Conservation (phyloP, 2,329 filamentous ascomycete species). For the Colletotrichum siamense region DNA sequence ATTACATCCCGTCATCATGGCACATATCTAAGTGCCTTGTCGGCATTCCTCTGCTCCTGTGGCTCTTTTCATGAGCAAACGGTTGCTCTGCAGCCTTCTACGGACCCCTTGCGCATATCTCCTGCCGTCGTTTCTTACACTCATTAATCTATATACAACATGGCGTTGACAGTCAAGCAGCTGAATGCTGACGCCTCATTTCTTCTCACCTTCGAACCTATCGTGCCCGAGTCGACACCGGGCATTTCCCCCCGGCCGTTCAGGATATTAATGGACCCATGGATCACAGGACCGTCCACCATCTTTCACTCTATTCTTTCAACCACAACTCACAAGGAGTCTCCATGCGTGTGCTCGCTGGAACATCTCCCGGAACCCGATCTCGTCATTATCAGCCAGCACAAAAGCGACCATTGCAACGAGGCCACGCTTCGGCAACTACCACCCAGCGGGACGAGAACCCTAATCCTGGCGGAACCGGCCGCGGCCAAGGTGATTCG, state of each 20-base stretch:
- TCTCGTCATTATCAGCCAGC: constrained; percentile 51
- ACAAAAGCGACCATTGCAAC: constrained; percentile 71
- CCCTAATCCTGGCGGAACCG: constrained; percentile 70
- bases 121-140: background rate
- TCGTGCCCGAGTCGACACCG: constrained; percentile 44
- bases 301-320: constrained; percentile 68
- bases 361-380: constrained; percentile 47
- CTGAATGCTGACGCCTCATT: constrained; percentile 71
- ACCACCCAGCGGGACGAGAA: constrained; percentile 54
- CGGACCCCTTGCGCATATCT: background rate
- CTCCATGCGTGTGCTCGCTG: constrained; percentile 61
- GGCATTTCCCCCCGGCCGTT: constrained; percentile 55
- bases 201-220: constrained; percentile 65
- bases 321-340: constrained; percentile 58
- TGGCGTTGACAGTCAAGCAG: constrained; percentile 68
- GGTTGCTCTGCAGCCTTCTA: background rate
- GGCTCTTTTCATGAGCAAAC: background rate
- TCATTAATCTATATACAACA: constrained; percentile 32
- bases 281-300: constrained; percentile 66
- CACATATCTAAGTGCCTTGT: background rate
- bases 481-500: constrained; percentile 68
- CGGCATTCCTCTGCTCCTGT: background rate
- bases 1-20: background rate
- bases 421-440: constrained; percentile 71
- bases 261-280: constrained; percentile 75